Base-by-base conservation (phyloP, 108 stramenopile genomes). In the Ochromonas danica region DNA sequence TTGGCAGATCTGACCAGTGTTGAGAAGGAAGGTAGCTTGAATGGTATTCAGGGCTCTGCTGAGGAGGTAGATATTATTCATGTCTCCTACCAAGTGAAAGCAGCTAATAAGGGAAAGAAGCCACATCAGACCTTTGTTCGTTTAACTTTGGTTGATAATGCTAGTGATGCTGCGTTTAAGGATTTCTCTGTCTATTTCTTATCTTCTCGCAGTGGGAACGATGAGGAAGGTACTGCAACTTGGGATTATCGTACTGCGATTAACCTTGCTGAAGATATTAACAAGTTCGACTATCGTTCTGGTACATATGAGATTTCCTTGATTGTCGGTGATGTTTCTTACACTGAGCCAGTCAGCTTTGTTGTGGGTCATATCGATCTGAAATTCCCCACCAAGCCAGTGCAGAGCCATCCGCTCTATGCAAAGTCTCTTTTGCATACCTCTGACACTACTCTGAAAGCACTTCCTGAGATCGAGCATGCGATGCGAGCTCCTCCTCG, bases 401-500 rank as follows among this genome's bases (percentile, higher is more conserved):
- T 41, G 17, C 10, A 14, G 36, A n/a, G 6, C 6, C 30, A 35
- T 17, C 72, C 72, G 10, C 40, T 75, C 6, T 75, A 75, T 33
- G 51, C 43, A 41, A 75, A 75, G 40, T 75, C 72, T 14, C 35
- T 75, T 3, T 41, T 75, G 43, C 72, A 75, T 33, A 60, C 43
- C 43, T 75, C 72, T 10, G 72, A 75, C 35, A 75, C 14, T 36
- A 60, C 72, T 14, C 25, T 75, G 45, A 39, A 45, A 41, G 72
- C 72, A 36, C 25, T 75, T 3, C 72, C 72, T 30, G 72, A 75
- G 25, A 75, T 75, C 14, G 43, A 45, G 28, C 72, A 75, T 75
- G 10, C 6, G 3, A 75, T 75, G 72, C 25, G 72, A 75, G 14
- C 72, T 45, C 72, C 72, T 6, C 10, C 72, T 6, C 3, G 25